phyloP scores from a whole-genome alignment of 164 flowering plant genomes.

The Saururus chinensis region DNA sequence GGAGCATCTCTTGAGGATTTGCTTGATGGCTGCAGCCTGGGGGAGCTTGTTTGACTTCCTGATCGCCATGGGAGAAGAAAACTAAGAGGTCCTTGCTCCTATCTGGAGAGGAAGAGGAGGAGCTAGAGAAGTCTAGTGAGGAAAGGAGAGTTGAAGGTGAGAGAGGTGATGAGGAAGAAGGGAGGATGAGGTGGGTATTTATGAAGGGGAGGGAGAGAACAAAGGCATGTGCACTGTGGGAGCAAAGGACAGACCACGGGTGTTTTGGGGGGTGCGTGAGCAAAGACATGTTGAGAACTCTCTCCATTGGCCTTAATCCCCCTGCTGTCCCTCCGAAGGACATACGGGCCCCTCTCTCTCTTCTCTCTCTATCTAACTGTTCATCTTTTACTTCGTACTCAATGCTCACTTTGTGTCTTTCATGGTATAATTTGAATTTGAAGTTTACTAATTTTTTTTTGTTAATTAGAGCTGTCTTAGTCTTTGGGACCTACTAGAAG shows the following conservation, averaged over 20 bases:
- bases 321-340: constrained; percentile 34
- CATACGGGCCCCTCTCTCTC: constrained; percentile 15
- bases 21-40: constrained; percentile 11
- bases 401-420: no score
- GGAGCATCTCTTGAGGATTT: constrained; percentile 17
- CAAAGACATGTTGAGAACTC: constrained; percentile 29
- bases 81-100: not conserved
- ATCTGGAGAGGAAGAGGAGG: no score
- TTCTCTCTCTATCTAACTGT: not conserved
- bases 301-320: constrained; percentile 24
- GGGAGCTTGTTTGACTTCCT: constrained; percentile 10
- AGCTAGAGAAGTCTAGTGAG: not conserved
- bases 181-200: constrained; percentile 18
- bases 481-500: no score
- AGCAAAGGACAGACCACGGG: constrained; percentile 41
- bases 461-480: no score
- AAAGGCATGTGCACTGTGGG: constrained; percentile 36
- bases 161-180: not conserved
- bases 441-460: no score
- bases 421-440: no score
- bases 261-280: constrained; percentile 33
- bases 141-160: not conserved
- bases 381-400: no score
- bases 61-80: constrained; percentile 6
- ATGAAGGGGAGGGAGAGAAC: constrained; percentile 24